These are phyloP conservation scores for Gracilariopsis chorda DNA, from an alignment of 23 red algal genomes.

Conservation along the genomic window DNA sequence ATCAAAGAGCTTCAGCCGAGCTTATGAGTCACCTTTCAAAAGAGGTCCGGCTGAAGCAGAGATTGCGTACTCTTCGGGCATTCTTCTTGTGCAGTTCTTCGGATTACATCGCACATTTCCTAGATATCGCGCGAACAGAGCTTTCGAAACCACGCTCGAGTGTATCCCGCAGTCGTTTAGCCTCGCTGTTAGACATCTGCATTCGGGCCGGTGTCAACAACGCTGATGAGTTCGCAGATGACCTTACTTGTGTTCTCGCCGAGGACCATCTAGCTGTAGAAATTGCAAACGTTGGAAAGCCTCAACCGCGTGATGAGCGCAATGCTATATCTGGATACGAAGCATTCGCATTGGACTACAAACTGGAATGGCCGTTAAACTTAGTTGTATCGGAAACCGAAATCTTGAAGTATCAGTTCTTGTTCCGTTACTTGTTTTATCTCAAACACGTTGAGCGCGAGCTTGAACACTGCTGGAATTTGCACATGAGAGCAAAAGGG, in stretches of 20 bases:
- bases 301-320: background rate
- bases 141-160: conserved; percentile 28
- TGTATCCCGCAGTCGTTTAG: conserved; percentile 38
- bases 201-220: conserved; percentile 26
- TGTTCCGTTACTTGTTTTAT: conserved; percentile 87
- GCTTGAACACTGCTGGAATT: conserved; percentile 64
- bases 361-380: conserved; percentile 59
- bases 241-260: conserved; percentile 6
- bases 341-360: conserved; percentile 75
- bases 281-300: conserved; percentile 7
- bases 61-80: conserved; percentile 37
- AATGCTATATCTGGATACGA: conserved; percentile 67
- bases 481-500: conserved; percentile 5
- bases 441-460: conserved; percentile 67
- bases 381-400: conserved; percentile 71
- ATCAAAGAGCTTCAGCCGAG: background rate
- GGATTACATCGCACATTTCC: conserved; percentile 63
- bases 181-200: conserved; percentile 54
- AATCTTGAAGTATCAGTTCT: conserved; percentile 89
- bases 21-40: conserved; percentile 46
- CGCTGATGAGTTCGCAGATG: background rate
- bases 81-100: conserved; percentile 54
- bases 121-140: conserved; percentile 56
- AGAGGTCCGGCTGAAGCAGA: conserved; percentile 1
- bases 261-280: conserved; percentile 31